Percentiles rank a stretch among this genome's conserved stretches.
phyloP scores from a whole-genome alignment of 331 rosid genomes.

The Stylosanthes scabra region DNA sequence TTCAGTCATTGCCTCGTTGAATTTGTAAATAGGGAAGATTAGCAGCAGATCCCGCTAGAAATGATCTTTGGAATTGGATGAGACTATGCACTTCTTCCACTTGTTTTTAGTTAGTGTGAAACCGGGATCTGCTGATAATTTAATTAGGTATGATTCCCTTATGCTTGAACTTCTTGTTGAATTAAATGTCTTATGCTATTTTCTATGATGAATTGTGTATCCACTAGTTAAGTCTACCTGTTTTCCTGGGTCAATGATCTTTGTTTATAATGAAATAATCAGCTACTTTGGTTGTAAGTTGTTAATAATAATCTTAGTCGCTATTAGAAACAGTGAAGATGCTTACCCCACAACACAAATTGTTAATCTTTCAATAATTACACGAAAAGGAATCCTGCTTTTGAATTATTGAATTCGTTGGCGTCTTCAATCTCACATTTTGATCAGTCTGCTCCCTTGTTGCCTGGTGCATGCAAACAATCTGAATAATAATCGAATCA shows the following conservation, averaged over 20 bases:
- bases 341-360: background rate
- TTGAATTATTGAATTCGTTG: background rate
- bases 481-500: background rate
- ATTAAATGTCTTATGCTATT: constrained; percentile 10
- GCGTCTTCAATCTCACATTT: background rate
- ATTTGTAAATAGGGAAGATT: constrained; percentile 54
- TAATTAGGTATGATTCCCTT: constrained; percentile 31
- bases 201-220: constrained; percentile 34
- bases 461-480: background rate
- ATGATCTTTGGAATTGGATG: constrained; percentile 39
- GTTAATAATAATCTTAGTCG: constrained; percentile 18
- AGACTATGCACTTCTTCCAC: constrained; percentile 44
- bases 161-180: constrained; percentile 18
- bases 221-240: constrained; percentile 33
- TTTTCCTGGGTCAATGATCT: constrained; percentile 24
- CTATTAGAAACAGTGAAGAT: constrained; percentile 5
- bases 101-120: constrained; percentile 25
- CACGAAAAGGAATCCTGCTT: constrained; percentile 7
- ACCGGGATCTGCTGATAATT: constrained; percentile 43
- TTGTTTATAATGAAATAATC: constrained; percentile 29
- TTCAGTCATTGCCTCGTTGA: constrained; percentile 40
- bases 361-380: background rate
- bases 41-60: constrained; percentile 34
- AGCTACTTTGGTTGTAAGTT: constrained; percentile 33
- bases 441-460: background rate